Conservation (phyloP, 495 filamentous ascomycete species). For the Lasiosphaeria miniovina region DNA sequence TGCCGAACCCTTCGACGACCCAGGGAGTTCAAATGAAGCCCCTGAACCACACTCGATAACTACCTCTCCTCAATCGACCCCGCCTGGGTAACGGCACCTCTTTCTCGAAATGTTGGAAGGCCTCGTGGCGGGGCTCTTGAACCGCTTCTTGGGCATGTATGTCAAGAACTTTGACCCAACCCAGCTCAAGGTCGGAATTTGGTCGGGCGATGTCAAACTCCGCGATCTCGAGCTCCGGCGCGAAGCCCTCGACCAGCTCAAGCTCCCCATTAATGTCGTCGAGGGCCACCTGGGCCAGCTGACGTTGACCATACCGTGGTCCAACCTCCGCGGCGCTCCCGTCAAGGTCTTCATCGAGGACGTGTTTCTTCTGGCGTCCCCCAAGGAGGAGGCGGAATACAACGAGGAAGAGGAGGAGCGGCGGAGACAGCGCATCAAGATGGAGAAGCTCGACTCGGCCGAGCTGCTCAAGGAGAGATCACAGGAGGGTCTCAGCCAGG, state of each 20-base stretch:
- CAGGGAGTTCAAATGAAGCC: slow-evolving; percentile 32
- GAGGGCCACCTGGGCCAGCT: slow-evolving; percentile 90
- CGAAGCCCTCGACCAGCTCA: slow-evolving; percentile 94
- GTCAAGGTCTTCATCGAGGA: slow-evolving; percentile 94
- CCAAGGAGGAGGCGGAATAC: slow-evolving; percentile 90
- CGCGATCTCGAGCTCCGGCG: slow-evolving; percentile 85
- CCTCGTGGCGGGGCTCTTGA: slow-evolving; percentile 82
- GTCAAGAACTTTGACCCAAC: slow-evolving; percentile 97
- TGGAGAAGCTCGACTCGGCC: slow-evolving; percentile 95
- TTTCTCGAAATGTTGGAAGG: slow-evolving; percentile 58
- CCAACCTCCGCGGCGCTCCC: slow-evolving; percentile 87
- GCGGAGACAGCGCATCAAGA: slow-evolving; percentile 80
- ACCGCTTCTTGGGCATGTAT: slow-evolving; percentile 99
- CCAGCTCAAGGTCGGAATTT: slow-evolving; percentile 96
- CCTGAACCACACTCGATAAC: slow-evolving; percentile 26
- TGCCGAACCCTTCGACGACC: background rate
- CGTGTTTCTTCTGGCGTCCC: slow-evolving; percentile 90
- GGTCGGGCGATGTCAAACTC: slow-evolving; percentile 95
- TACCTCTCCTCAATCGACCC: slow-evolving; percentile 28
- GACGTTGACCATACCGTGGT: slow-evolving; percentile 92
- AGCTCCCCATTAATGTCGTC: slow-evolving; percentile 90
- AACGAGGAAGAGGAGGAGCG: slow-evolving; percentile 86
- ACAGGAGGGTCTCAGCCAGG: slow-evolving; percentile 86
- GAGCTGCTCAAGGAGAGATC: slow-evolving; percentile 88
- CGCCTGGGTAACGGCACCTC: slow-evolving; percentile 54